Conservation (phyloP, 352 stramenopile species). For the Globisporangium cederbergense region DNA sequence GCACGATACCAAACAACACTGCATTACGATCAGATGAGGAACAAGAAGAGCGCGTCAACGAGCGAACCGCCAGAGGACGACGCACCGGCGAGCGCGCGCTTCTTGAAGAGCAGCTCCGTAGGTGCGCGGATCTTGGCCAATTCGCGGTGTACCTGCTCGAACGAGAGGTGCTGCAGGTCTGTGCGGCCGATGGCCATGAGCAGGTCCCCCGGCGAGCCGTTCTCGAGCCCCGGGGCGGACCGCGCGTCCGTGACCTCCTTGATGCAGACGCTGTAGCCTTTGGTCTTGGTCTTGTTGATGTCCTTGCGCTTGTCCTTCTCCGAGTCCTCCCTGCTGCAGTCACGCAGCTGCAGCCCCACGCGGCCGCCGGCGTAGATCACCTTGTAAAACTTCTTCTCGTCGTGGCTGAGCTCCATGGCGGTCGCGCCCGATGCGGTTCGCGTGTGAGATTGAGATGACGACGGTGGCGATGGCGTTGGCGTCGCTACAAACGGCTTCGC, state of each 20-base stretch:
- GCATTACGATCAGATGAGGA: slow-evolving; percentile 30
- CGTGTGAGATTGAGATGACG: neutral
- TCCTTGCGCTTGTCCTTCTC: slow-evolving; percentile 37
- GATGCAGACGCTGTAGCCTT: slow-evolving; percentile 63
- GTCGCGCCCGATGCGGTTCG: slow-evolving; percentile 11
- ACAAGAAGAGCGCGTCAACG: slow-evolving; percentile 62
- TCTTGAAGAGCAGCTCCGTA: slow-evolving; percentile 68
- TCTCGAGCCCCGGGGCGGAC: slow-evolving; percentile 49
- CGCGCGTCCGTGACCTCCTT: slow-evolving; percentile 48
- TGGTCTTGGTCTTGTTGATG: slow-evolving; percentile 57
- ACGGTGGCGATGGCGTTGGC: neutral
- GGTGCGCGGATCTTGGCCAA: slow-evolving; percentile 37
- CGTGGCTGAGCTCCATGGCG: slow-evolving; percentile 26
- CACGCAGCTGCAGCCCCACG: slow-evolving; percentile 41
- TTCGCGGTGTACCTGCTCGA: slow-evolving; percentile 53
- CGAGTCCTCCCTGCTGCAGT: slow-evolving; percentile 44
- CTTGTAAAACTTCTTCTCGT: slow-evolving; percentile 57
- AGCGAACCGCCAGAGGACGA: slow-evolving; percentile 35
- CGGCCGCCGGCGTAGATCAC: slow-evolving; percentile 54
- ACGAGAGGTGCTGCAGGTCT: slow-evolving; percentile 62
- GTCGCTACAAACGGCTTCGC: slow-evolving; percentile 1
- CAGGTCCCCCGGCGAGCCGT: slow-evolving; percentile 48
- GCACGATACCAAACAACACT: neutral
- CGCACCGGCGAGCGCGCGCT: slow-evolving; percentile 30
- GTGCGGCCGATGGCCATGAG: slow-evolving; percentile 66